Evolutionary conservation across 495 filamentous ascomycete species (phyloP).

Genomic region (Neurospora sp.): DNA sequence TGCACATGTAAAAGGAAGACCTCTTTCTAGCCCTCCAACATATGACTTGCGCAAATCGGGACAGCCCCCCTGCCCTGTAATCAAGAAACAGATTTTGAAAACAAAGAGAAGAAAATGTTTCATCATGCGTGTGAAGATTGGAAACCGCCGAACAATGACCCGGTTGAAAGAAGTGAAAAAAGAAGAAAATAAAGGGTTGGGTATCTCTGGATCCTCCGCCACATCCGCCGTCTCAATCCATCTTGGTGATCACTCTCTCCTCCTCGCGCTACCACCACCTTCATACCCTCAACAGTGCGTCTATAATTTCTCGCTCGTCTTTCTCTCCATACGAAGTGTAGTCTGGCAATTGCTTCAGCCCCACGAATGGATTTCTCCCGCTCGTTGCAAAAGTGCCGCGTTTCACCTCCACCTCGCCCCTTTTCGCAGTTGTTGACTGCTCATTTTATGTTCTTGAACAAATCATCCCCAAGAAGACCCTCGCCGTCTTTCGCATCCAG

Average conservation of each 20-base stretch:
- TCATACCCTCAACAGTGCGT: conserved; percentile 6
- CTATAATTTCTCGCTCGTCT: not conserved
- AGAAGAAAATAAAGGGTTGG: conserved; percentile 14
- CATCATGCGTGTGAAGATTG: not conserved
- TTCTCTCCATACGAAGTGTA: not conserved
- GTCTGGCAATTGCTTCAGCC: not conserved
- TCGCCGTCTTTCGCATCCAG: conserved; percentile 26
- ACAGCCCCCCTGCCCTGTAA: not conserved
- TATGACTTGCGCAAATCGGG: not conserved
- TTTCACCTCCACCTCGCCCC: not conserved
- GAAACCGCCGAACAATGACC: not conserved
- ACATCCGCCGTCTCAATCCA: not conserved
- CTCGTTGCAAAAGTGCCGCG: not conserved
- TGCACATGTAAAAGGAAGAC: not conserved
- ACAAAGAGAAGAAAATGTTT: not conserved
- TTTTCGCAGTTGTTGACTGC: not conserved
- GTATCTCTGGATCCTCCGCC: conserved; percentile 22
- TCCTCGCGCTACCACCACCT: not conserved
- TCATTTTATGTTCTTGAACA: conserved; percentile 50
- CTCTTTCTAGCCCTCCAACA: not conserved
- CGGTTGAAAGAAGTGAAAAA: not conserved
- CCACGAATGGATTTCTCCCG: not conserved
- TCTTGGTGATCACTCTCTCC: not conserved
- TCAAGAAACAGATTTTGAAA: not conserved
- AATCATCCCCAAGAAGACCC: conserved; percentile 37